Conservation (phyloP, 73 alveolate genomes). For the Stentor roeselii region DNA sequence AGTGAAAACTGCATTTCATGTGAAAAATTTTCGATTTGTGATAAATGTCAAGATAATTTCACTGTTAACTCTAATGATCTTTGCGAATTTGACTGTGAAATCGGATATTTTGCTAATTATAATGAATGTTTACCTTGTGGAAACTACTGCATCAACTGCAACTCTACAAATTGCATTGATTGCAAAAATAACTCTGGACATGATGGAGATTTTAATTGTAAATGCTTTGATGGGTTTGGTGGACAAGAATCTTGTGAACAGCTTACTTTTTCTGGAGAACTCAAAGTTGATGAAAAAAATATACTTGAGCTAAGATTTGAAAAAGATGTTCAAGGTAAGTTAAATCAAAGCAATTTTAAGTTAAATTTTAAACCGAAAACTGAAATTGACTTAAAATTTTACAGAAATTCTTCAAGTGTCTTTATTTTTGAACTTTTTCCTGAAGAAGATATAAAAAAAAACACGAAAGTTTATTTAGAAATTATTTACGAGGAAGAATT, state of each 20-base stretch:
- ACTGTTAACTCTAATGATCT: background rate
- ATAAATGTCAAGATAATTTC: background rate
- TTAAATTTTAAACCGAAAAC: too few relatives aligned
- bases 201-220: background rate
- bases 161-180: background rate
- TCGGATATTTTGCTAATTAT: background rate
- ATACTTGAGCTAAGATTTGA: background rate
- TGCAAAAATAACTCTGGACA: background rate
- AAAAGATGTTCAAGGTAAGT: background rate
- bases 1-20: background rate
- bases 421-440: too few relatives aligned
- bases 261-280: background rate
- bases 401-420: background rate
- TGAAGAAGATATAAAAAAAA: background rate
- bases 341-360: too few relatives aligned
- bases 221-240: background rate
- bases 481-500: background rate
- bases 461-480: background rate
- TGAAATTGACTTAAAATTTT: background rate
- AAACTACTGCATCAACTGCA: background rate
- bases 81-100: background rate
- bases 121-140: background rate
- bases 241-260: background rate
- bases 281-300: background rate
- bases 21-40: background rate